Evolutionary conservation across 2,329 filamentous ascomycete species (phyloP), one percentile per base, ranked within the genome.

Genomic region (Nemania sp.): DNA sequence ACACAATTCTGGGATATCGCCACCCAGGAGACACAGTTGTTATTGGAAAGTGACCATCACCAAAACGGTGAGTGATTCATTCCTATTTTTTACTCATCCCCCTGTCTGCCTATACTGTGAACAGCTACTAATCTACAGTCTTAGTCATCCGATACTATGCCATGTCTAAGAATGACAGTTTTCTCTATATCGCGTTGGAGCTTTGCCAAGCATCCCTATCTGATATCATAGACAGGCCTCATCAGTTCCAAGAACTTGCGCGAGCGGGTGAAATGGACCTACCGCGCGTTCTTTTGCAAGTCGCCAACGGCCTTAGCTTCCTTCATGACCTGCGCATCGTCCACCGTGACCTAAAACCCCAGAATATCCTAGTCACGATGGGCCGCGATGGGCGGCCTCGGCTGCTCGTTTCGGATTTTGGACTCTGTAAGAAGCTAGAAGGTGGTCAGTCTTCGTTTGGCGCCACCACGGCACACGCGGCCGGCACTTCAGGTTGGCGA

Each of bases 371-470:
- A 1, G 94, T 98, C 67, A 88, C 89, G 38, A 90, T 91, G 82
- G 89, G 87, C 72, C 89, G 91, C 73, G 86, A 89, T 67, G 88
- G 88, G 49, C 88, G 86, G 41, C 90, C 94, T 26, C 91, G 95
- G n/a, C 86, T 99, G 43, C 88, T 99, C 4, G 97, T 99, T 41
- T 98, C 96, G 0, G 96, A 99, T 79, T 99, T 99, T 80, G 96
- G 96, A 5, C 88, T 99, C 0, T 98, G 96, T 80, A 99, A 98
- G 85, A 98, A 98, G 77, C 84, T 99, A 18, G 96, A 98, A 71
- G 93, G 93, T 62, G 94, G 94, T 6, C 94, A 97, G 77, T 97
- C 94, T 64, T 98, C 95, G 0, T 94, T 98, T 77, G 92, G 95
- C 47, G 94, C 96, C 8, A 98, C 95, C 2, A 98, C 95, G 0